Base-by-base conservation (phyloP, 306 rosid species). In the Sesbania bispinosa region DNA sequence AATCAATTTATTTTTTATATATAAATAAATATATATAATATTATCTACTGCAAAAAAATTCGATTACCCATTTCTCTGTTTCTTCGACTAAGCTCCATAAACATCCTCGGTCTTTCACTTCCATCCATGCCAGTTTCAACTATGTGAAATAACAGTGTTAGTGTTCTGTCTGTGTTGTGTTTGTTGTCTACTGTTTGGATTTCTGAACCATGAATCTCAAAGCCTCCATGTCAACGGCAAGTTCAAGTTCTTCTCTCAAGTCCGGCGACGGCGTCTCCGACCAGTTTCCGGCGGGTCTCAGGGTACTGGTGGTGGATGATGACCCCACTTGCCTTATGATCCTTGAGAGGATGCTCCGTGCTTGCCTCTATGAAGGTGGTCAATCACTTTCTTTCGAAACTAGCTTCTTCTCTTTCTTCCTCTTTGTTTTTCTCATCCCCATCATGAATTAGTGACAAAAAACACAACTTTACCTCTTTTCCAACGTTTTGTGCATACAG, bases 321-420 rank as follows among this genome's bases (percentile, higher is more conserved):
- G 99, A 95, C 80, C 93, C 96, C 13, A 95, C 99, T 0, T 95
- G 99, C 43, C 96, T 95, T 10, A 80, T 83, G 93, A 91, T 95
- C 88, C 88, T 95, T 70, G 97, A 95, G 83, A 89, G 69, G 89
- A 95, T 95, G 99, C 97, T 95, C 6, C 79, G 82, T 10, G 81
- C 77, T 58, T 94, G 99, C 64, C 84, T 79, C 77, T 95, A 91
- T 29, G 95, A 91, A 79, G 99, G 99, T 95, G 58, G 9, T 53
- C 2, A 52, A 21, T 66, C 42, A 10, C 20, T 55, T 61, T 63
- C 23, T 38, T n/a, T 69, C 33, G 2, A 7, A 7, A 0, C n/a
- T 35, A 5, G 14, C 47, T 18, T 20, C 20, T 59, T 58, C 5
- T 51, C 7, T 46, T 8, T 35, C 5, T 69, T 67, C 33, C 36